Percentiles rank a stretch among this genome's conserved stretches.
Evolutionary conservation across 1,284 basidiomycete genomes (phyloP).

Genomic region (Xerocomus amazonicus): DNA sequence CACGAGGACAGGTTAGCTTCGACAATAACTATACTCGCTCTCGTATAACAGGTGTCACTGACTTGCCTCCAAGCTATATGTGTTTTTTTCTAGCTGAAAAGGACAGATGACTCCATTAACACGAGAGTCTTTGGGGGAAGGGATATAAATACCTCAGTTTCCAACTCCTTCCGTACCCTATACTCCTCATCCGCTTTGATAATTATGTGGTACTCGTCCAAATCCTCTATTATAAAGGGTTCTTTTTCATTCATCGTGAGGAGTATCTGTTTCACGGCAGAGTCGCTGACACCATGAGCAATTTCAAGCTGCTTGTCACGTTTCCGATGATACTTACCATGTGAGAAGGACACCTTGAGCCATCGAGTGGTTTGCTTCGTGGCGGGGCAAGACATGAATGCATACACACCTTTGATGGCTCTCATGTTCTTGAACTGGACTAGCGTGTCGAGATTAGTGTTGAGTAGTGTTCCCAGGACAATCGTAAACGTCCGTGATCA

Average conservation of each 20-base stretch:
- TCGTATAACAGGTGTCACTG: conserved; percentile 9
- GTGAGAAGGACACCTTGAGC: conserved; percentile 64
- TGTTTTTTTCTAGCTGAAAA: conserved; percentile 38
- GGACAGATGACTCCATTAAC: neutral
- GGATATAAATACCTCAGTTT: conserved; percentile 57
- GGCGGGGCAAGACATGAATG: neutral
- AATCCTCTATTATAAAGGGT: conserved; percentile 81
- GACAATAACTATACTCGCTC: neutral
- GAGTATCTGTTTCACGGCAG: conserved; percentile 88
- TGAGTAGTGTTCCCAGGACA: neutral
- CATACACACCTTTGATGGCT: conserved; percentile 57
- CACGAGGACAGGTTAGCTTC: neutral
- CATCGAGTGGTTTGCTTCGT: conserved; percentile 4
- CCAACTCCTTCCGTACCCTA: conserved; percentile 66
- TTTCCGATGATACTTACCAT: conserved; percentile 47
- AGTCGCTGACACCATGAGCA: conserved; percentile 52
- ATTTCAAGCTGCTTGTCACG: neutral
- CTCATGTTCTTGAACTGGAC: conserved; percentile 39
- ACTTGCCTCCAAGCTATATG: conserved; percentile 38
- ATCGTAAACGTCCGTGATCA: neutral
- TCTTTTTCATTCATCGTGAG: conserved; percentile 77
- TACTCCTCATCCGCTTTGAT: conserved; percentile 81
- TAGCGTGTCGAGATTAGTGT: neutral
- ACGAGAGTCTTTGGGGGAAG: neutral
- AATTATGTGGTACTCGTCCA: conserved; percentile 82